Conservation (phyloP, 257 asterid species). For the Vinca minor region DNA sequence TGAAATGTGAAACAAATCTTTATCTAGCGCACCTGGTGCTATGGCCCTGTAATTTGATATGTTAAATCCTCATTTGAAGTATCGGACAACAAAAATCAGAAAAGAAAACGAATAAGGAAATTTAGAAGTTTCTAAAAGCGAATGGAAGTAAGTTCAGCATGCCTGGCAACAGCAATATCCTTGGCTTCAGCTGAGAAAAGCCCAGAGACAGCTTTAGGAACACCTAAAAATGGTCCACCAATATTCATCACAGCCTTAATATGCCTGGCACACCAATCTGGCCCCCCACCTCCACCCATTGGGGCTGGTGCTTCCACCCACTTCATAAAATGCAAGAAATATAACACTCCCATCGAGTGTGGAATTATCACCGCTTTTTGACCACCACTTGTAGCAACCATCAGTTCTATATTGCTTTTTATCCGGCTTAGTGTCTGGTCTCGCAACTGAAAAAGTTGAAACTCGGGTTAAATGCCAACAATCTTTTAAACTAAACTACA, state of each 20-base stretch:
- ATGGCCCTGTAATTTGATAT: constrained; percentile 38
- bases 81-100: background rate
- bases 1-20: constrained; percentile 47
- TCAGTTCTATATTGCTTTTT: constrained; percentile 70
- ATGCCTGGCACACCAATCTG: constrained; percentile 86
- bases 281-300: constrained; percentile 92
- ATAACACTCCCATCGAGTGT: constrained; percentile 87
- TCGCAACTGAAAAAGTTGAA: constrained; percentile 48
- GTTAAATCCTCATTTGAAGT: constrained; percentile 12
- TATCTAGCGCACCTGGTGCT: constrained; percentile 18
- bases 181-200: constrained; percentile 76
- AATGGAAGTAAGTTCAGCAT: constrained; percentile 5
- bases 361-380: constrained; percentile 79
- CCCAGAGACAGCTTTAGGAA: constrained; percentile 74
- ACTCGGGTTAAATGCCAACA: background rate
- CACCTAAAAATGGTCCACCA: constrained; percentile 79
- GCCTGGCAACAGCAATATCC: constrained; percentile 80
- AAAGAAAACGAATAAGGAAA: background rate
- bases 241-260: constrained; percentile 82
- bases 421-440: constrained; percentile 68
- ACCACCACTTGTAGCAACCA: constrained; percentile 77
- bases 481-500: constrained; percentile 6
- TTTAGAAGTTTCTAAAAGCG: background rate
- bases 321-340: constrained; percentile 86
- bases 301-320: constrained; percentile 95